Evolutionary conservation across 2,329 filamentous ascomycete species (phyloP), one percentile per base, ranked within the genome.

Genomic region (Penicillium sp.): DNA sequence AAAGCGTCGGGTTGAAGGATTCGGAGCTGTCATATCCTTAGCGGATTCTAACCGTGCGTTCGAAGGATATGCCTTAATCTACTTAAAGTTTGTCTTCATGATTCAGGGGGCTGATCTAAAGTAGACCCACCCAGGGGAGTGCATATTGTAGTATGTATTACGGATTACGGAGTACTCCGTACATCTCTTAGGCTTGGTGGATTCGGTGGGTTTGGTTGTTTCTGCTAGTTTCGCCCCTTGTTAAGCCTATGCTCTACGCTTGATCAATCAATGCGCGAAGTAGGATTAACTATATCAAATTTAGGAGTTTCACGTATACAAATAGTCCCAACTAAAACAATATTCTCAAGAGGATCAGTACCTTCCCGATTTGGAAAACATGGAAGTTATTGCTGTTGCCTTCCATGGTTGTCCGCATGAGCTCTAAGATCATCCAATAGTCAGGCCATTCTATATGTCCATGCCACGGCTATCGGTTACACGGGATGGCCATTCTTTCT

Each of bases 21-120:
- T 53, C 35, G 37, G 34, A 45, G 34, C 34, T 33, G 29, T 53
- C 47, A 28, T 22, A 9, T 43, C 10, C 10, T 22, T 4, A 22
- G 32, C 12, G 19, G 28, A n/a, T 28, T 29, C n/a, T 7, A 48
- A 38, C 39, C 17, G 38, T 43, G 43, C n/a, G 35, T 49, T 52
- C 28, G 43, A 35, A 43, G 43, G 37, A 34, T 13, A 4, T 22
- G 24, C 39, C 26, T 44, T 46, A 28, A 35, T 32, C 19, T 34
- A 24, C 13, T 47, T 52, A 45, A 35, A 29, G 39, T 48, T 53
- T 49, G 6, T 29, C 22, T 38, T 10, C 26, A 3, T 28, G 24
- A 21, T 10, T 28, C 17, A 19, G 45, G 24, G 21, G 28, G 31
- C 31, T 47, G n/a, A 34, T 29, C 31, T 45, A 41, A 28, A 32